Conservation (phyloP, 2,329 filamentous ascomycete genomes). For the Diaporthe destruens region DNA sequence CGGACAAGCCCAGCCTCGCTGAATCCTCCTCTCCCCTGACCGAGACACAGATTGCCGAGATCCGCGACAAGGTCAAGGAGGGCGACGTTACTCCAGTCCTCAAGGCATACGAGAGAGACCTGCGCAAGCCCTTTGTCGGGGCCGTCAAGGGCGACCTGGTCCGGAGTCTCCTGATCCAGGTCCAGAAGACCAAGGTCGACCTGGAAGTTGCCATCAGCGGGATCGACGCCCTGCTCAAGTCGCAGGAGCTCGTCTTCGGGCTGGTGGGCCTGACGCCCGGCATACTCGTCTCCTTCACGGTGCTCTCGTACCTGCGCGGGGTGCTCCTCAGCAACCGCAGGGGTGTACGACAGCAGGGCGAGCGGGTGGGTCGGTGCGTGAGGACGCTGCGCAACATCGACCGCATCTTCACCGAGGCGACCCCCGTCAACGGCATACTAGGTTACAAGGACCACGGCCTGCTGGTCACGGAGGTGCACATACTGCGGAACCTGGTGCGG, state of each 20-base stretch:
- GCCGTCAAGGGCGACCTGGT: constrained; percentile 89
- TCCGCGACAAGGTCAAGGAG: constrained; percentile 85
- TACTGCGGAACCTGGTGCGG: constrained; percentile 77
- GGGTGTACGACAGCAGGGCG: constrained; percentile 71
- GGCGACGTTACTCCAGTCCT: constrained; percentile 94
- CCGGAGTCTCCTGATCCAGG: constrained; percentile 91
- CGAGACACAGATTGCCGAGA: constrained; percentile 78
- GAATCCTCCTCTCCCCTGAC: constrained; percentile 63
- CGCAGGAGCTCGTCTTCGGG: constrained; percentile 97
- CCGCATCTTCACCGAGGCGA: constrained; percentile 78
- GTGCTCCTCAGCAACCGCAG: constrained; percentile 79
- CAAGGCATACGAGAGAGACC: constrained; percentile 89
- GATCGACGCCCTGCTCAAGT: constrained; percentile 94
- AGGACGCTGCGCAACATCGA: constrained; percentile 90
- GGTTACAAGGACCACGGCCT: constrained; percentile 94
- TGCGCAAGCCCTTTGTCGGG: constrained; percentile 84
- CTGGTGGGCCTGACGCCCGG: constrained; percentile 95
- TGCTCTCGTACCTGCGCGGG: constrained; percentile 77
- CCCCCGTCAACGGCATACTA: constrained; percentile 78
- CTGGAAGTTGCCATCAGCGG: constrained; percentile 96
- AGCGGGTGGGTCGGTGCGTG: constrained; percentile 77
- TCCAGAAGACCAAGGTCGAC: constrained; percentile 99
- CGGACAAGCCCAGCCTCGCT: constrained; percentile 79
- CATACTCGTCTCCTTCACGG: constrained; percentile 85
- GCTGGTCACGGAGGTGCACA: constrained; percentile 89